A percentile compares a stretch with the other conserved stretches of the same genome.
Conservation (phyloP, 1,284 basidiomycete genomes). For the Sanghuangporus weigelae region DNA sequence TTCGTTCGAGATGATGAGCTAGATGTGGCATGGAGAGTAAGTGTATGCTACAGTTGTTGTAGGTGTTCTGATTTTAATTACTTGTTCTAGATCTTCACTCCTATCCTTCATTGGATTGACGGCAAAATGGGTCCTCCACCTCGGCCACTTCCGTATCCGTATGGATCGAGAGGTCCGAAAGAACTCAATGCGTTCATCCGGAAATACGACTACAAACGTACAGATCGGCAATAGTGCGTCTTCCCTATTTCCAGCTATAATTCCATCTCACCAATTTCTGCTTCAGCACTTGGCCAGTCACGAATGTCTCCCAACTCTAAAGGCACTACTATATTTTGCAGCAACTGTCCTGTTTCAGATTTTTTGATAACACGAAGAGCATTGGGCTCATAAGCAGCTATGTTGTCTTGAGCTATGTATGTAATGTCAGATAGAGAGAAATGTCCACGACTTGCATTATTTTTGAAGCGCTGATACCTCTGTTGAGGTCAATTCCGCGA, state of each 20-base stretch:
- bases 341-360: background rate
- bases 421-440: background rate
- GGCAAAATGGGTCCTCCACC: slow-evolving; percentile 60
- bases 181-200: slow-evolving; percentile 72
- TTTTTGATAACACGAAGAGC: background rate
- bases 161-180: slow-evolving; percentile 91
- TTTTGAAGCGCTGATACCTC: no score
- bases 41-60: slow-evolving; percentile 21
- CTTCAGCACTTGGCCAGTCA: slow-evolving; percentile 16
- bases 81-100: slow-evolving; percentile 78
- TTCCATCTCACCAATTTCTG: background rate
- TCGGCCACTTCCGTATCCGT: slow-evolving; percentile 75
- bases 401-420: background rate
- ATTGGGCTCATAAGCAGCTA: background rate
- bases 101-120: slow-evolving; percentile 92
- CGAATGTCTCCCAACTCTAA: slow-evolving; percentile 15
- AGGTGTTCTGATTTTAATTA: background rate
- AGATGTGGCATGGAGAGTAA: slow-evolving; percentile 91
- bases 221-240: slow-evolving; percentile 68
- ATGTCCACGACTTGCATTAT: background rate
- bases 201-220: slow-evolving; percentile 77
- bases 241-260: background rate
- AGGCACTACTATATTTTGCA: background rate
- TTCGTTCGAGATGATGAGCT: slow-evolving; percentile 95
- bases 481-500: no score